A percentile compares a stretch with the other conserved stretches of the same genome.
Conservation (phyloP, 2,329 filamentous ascomycete genomes). For the Pseudopyricularia javanii region DNA sequence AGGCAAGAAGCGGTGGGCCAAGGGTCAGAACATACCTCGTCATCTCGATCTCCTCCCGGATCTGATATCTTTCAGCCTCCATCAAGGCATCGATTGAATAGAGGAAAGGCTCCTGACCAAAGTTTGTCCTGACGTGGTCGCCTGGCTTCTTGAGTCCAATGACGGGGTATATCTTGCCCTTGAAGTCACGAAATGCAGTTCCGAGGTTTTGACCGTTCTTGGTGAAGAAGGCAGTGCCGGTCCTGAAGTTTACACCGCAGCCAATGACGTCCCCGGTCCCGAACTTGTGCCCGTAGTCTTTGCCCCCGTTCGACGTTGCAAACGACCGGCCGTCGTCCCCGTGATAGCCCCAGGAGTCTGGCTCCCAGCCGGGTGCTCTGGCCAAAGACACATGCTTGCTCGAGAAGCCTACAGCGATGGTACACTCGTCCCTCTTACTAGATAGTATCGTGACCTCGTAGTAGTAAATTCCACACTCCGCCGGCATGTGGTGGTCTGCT, state of each 20-base stretch:
- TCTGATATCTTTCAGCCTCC: constrained; percentile 49
- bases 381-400: constrained; percentile 38
- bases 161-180: constrained; percentile 47
- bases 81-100: constrained; percentile 88
- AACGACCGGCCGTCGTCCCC: constrained; percentile 56
- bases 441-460: constrained; percentile 56
- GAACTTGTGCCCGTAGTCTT: constrained; percentile 44
- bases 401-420: constrained; percentile 52
- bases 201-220: constrained; percentile 49
- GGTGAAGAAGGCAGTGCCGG: constrained; percentile 55
- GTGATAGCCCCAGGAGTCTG: constrained; percentile 57
- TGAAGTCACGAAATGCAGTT: constrained; percentile 56
- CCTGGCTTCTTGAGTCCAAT: constrained; percentile 54
- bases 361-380: constrained; percentile 54
- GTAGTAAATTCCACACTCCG: constrained; percentile 88
- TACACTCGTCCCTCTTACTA: constrained; percentile 44
- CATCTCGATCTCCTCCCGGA: constrained; percentile 46
- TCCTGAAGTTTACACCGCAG: constrained; percentile 54
- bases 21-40: constrained; percentile 21
- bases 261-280: constrained; percentile 46
- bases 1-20: background rate
- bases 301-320: constrained; percentile 41
- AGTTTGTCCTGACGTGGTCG: constrained; percentile 51
- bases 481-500: constrained; percentile 75
- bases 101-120: constrained; percentile 65